phyloP scores from a whole-genome alignment of 2,329 filamentous ascomycete species.

The Xylariaceae sp. region DNA sequence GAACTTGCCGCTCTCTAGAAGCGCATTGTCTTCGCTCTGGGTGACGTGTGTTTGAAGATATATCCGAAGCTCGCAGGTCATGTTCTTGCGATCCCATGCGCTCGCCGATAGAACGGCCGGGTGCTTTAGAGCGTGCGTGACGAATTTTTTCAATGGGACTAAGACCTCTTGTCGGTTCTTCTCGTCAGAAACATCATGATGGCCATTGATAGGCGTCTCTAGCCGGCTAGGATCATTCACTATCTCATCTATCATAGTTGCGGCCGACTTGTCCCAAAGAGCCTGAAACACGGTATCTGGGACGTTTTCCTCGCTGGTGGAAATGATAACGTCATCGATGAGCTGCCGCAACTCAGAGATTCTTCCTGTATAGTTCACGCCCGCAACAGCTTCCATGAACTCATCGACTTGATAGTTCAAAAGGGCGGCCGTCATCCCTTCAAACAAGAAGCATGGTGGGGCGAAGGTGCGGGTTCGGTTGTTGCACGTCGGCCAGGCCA shows the following conservation, averaged over 20 bases:
- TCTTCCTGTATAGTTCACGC: neutral
- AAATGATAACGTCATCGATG: slow-evolving; percentile 5
- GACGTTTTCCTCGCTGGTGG: too few species aligned
- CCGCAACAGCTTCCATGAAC: slow-evolving; percentile 15
- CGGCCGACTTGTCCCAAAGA: neutral
- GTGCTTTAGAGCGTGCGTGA: slow-evolving; percentile 7
- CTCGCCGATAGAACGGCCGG: slow-evolving; percentile 3
- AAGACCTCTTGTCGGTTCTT: neutral
- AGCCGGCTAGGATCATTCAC: too few species aligned
- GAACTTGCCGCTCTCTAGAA: neutral
- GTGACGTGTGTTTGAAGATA: slow-evolving; percentile 13
- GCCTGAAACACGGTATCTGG: too few species aligned
- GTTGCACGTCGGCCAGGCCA: slow-evolving; percentile 17
- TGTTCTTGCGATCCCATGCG: slow-evolving; percentile 3
- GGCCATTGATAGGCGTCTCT: too few species aligned
- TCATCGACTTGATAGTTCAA: slow-evolving; percentile 17
- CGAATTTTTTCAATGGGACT: slow-evolving; percentile 6
- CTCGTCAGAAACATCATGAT: neutral
- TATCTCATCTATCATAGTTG: neutral
- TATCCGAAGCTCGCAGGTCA: slow-evolving; percentile 10
- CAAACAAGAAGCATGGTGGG: slow-evolving; percentile 11
- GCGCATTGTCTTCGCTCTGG: slow-evolving; percentile 12
- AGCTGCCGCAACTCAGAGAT: slow-evolving; percentile 2
- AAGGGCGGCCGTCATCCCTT: slow-evolving; percentile 16
- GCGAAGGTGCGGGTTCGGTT: slow-evolving; percentile 6